These are phyloP conservation scores for Mycena epipterygia DNA, from an alignment of 768 basidiomycete genomes.

Conservation along the genomic window DNA sequence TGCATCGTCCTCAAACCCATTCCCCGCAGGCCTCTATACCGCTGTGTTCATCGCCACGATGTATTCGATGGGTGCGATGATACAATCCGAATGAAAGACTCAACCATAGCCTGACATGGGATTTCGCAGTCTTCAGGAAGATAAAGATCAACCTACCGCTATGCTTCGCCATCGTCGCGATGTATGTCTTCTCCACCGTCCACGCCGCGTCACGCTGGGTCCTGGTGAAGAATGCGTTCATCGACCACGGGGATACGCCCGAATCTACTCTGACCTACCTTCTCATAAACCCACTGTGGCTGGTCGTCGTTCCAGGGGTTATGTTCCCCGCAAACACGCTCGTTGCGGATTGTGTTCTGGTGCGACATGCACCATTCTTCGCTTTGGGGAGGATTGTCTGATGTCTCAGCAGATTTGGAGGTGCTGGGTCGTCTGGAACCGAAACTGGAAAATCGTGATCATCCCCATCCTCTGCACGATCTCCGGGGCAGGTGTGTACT, in stretches of 20 bases:
- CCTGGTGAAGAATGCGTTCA: constrained; percentile 16
- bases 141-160: neutral
- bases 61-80: neutral
- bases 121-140: neutral
- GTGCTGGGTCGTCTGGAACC: constrained; percentile 34
- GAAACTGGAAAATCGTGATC: constrained; percentile 5
- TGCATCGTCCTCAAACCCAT: neutral
- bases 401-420: constrained; percentile 25
- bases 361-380: neutral
- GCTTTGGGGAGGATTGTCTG: neutral
- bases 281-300: constrained; percentile 5
- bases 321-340: constrained; percentile 19
- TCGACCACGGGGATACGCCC: constrained; percentile 13
- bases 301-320: constrained; percentile 3
- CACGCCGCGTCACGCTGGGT: constrained; percentile 21
- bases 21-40: neutral
- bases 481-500: constrained; percentile 12
- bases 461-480: constrained; percentile 26
- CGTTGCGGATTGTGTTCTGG: constrained; percentile 22
- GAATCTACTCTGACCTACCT: neutral
- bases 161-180: constrained; percentile 9
- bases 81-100: neutral
- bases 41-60: neutral
- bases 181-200: constrained; percentile 28
- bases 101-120: too few relatives aligned